Evolutionary conservation across 371 early-diverging fungal species (phyloP).

Genomic region (Mucor saturninus): DNA sequence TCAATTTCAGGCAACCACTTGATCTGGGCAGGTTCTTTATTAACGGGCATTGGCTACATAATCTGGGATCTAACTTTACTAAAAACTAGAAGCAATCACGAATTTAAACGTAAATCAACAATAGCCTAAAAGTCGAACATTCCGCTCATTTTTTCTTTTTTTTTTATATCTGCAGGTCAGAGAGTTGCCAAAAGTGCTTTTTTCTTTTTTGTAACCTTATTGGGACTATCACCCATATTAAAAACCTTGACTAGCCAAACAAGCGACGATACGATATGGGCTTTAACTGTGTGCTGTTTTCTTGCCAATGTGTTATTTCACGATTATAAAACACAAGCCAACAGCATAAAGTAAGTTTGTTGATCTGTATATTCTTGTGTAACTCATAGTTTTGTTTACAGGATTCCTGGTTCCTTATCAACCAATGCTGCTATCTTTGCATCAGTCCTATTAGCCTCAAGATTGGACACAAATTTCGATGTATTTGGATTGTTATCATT

Average conservation of each 20-base stretch:
- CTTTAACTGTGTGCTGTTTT: constrained; percentile 84
- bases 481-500: constrained; percentile 90
- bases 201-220: constrained; percentile 77
- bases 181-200: constrained; percentile 75
- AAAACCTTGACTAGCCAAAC: constrained; percentile 91
- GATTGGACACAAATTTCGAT: constrained; percentile 78
- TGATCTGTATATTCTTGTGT: background rate
- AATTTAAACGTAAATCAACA: constrained; percentile 54
- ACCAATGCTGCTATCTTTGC: constrained; percentile 97
- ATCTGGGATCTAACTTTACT: constrained; percentile 69
- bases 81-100: constrained; percentile 49
- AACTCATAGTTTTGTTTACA: constrained; percentile 12
- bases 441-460: constrained; percentile 91
- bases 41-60: constrained; percentile 68
- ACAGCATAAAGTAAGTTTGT: constrained; percentile 54
- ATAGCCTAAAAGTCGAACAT: too few relatives aligned
- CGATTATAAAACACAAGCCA: constrained; percentile 71
- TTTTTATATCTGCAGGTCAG: constrained; percentile 39
- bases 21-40: constrained; percentile 61
- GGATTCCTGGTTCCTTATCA: constrained; percentile 92
- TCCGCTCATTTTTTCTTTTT: background rate
- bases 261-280: constrained; percentile 94
- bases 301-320: constrained; percentile 86
- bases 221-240: constrained; percentile 91
- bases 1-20: constrained; percentile 62